These are phyloP conservation scores for Umbelopsis isabellina DNA, from an alignment of 192 early-diverging fungal genomes.

Conservation along the genomic window DNA sequence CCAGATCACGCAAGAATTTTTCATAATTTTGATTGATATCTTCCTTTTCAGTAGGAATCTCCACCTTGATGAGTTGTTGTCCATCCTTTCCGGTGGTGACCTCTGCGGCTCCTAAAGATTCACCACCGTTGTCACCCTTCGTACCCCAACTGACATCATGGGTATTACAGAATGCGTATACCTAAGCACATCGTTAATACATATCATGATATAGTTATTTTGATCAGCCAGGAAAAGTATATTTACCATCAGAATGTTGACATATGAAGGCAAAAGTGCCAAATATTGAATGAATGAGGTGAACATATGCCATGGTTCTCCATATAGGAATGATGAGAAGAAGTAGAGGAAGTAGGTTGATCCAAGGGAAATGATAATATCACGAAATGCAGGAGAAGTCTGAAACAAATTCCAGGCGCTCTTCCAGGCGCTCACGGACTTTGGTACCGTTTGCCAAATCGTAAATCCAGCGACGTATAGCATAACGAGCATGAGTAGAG, in stretches of 20 bases:
- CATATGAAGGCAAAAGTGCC: constrained; percentile 82
- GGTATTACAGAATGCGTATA: constrained; percentile 93
- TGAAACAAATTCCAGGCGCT: constrained; percentile 3
- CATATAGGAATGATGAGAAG: constrained; percentile 74
- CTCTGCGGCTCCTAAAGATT: constrained; percentile 72
- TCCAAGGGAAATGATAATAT: constrained; percentile 79
- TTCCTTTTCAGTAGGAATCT: constrained; percentile 71
- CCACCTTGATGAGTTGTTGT: constrained; percentile 66
- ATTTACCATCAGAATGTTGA: constrained; percentile 87
- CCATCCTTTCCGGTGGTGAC: constrained; percentile 72
- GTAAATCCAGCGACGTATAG: constrained; percentile 72
- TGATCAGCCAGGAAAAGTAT: constrained; percentile 26
- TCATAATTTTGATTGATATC: constrained; percentile 84
- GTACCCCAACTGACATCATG: constrained; percentile 97
- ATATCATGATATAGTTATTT: neutral
- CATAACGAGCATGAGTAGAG: constrained; percentile 83
- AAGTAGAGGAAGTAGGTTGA: constrained; percentile 87
- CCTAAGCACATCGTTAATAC: constrained; percentile 11
- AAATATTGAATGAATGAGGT: constrained; percentile 90
- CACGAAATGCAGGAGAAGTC: constrained; percentile 61
- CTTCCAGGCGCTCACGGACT: constrained; percentile 29
- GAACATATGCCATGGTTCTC: constrained; percentile 92
- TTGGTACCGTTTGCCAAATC: constrained; percentile 51
- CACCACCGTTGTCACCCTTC: constrained; percentile 80
- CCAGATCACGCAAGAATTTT: constrained; percentile 60